These are phyloP conservation scores for Pseudonitzschia multistriata DNA, from an alignment of 108 stramenopile species.

Conservation along the genomic window DNA sequence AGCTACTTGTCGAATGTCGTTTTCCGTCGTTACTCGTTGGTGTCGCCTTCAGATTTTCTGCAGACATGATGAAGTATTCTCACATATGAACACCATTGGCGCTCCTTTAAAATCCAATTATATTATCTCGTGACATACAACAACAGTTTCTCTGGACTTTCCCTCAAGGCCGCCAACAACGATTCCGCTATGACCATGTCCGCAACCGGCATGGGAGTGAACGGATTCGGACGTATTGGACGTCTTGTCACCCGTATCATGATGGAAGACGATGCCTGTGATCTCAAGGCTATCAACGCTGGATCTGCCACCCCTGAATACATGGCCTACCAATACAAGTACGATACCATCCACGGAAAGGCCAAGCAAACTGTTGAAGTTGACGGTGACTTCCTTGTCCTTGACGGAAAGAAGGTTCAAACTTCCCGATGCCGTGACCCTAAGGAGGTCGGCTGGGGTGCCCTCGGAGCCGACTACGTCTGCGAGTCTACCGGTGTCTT, in stretches of 20 bases:
- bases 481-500: conserved; percentile 99
- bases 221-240: conserved; percentile 99
- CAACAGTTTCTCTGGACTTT: conserved; percentile 72
- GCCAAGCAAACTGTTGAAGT: conserved; percentile 95
- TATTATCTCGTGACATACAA: too few relatives aligned
- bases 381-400: conserved; percentile 96
- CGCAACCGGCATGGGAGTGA: conserved; percentile 88
- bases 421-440: conserved; percentile 96
- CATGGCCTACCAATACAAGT: conserved; percentile 99
- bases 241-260: conserved; percentile 98
- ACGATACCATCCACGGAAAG: conserved; percentile 99
- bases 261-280: conserved; percentile 88
- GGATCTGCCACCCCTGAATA: conserved; percentile 96
- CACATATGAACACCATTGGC: too few relatives aligned
- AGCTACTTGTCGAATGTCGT: too few relatives aligned
- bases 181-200: conserved; percentile 81
- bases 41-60: neutral
- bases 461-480: conserved; percentile 95
- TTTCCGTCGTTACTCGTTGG: neutral
- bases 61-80: neutral
- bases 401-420: conserved; percentile 93
- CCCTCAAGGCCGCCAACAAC: conserved; percentile 70
- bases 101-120: too few relatives aligned
- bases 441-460: conserved; percentile 94
- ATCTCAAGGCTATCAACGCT: conserved; percentile 94